Percentiles rank a stretch among this genome's conserved stretches.
Evolutionary conservation across 441 rosid genomes (phyloP).

Genomic region (Jatropha multifida): DNA sequence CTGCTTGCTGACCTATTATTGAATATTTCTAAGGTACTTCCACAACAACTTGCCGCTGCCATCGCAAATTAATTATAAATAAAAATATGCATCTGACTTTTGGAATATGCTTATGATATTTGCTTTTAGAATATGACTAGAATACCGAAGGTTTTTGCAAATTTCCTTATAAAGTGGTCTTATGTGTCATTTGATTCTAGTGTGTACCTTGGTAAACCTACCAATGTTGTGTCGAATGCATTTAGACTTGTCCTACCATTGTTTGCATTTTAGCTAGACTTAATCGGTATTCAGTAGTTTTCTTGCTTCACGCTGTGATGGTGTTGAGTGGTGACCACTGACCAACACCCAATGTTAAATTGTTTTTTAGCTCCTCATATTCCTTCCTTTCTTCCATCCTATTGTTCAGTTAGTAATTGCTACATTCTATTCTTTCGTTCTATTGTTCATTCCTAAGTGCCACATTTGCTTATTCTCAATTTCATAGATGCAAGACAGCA

Average conservation of each 20-base stretch:
- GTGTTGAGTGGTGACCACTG: not conserved
- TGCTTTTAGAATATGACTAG: not conserved
- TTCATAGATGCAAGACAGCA: not conserved
- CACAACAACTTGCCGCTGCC: not conserved
- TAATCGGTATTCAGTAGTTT: not conserved
- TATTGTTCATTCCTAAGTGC: too few species aligned
- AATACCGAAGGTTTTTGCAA: not conserved
- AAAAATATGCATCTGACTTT: not conserved
- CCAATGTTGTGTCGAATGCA: not conserved
- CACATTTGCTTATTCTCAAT: not conserved
- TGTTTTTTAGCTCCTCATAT: not conserved
- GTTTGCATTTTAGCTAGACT: not conserved
- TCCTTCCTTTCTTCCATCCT: not conserved
- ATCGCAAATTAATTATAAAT: not conserved
- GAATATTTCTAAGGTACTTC: conserved; percentile 2
- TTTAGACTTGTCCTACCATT: conserved; percentile 7
- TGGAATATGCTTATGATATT: not conserved
- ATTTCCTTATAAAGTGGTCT: not conserved
- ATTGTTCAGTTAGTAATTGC: not conserved
- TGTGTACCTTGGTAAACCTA: not conserved
- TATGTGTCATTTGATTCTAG: not conserved
- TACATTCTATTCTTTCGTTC: too few species aligned
- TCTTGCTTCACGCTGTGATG: not conserved
- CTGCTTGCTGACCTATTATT: not conserved
- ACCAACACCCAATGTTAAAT: not conserved